These are phyloP conservation scores for Phytopythium delawarense DNA, from an alignment of 352 stramenopile genomes.

Conservation along the genomic window DNA sequence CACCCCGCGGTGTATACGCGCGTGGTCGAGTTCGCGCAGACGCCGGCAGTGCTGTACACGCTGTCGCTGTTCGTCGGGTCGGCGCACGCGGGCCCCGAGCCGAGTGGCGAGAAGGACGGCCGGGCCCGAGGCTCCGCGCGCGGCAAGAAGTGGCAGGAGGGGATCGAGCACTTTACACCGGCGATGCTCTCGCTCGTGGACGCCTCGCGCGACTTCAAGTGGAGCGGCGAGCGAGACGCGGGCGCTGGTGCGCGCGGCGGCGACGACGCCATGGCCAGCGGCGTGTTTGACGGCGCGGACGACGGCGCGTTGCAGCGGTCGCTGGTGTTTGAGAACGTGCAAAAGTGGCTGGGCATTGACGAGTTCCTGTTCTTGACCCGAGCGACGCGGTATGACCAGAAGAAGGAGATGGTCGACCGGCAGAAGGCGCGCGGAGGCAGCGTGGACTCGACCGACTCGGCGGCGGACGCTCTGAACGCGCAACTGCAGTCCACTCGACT, in stretches of 20 bases:
- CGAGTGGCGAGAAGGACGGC: background rate
- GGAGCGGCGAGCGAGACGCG: conserved; percentile 9
- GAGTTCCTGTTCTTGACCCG: conserved; percentile 61
- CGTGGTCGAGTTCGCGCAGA: conserved; percentile 24
- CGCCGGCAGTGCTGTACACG: conserved; percentile 31
- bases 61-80: conserved; percentile 40
- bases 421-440: background rate
- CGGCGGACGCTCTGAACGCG: background rate
- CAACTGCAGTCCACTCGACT: background rate
- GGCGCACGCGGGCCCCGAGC: background rate
- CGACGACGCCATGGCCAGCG: conserved; percentile 3
- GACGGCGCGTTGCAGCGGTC: conserved; percentile 19
- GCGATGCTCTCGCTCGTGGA: conserved; percentile 74
- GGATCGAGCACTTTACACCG: conserved; percentile 74
- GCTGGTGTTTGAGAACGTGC: conserved; percentile 33
- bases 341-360: conserved; percentile 70
- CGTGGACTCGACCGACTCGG: background rate
- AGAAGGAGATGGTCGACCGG: conserved; percentile 2
- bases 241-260: background rate
- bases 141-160: conserved; percentile 52
- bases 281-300: conserved; percentile 17
- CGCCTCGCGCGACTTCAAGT: conserved; percentile 35
- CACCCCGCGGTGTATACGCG: conserved; percentile 23
- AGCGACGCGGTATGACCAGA: conserved; percentile 18
- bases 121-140: background rate